A percentile compares a stretch with the other conserved stretches of the same genome.
Evolutionary conservation across 768 basidiomycete genomes (phyloP).

Genomic region (Mycena floridula): DNA sequence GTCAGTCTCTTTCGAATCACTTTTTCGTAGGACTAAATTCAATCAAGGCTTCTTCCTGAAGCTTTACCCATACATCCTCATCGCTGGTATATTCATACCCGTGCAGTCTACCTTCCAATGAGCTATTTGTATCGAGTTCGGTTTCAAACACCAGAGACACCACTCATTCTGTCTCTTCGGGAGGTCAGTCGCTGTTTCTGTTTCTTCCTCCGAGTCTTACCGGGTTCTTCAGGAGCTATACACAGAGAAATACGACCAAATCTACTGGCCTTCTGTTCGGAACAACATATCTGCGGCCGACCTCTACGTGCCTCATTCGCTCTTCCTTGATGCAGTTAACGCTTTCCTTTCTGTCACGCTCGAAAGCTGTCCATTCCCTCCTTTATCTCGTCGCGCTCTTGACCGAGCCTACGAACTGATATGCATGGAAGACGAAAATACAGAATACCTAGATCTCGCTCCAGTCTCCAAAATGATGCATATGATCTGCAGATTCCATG

Average conservation of each 20-base stretch:
- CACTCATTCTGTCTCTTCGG: constrained; percentile 70
- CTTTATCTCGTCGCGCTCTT: constrained; percentile 58
- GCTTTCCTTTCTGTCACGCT: constrained; percentile 57
- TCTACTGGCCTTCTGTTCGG: constrained; percentile 87
- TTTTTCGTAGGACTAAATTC: too few species aligned
- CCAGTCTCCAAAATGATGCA: constrained; percentile 98
- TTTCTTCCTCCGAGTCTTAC: too few species aligned
- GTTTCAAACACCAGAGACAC: constrained; percentile 64
- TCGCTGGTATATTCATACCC: constrained; percentile 91
- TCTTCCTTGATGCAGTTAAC: constrained; percentile 64
- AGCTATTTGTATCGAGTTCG: constrained; percentile 72
- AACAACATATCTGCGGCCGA: constrained; percentile 78
- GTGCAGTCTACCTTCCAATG: constrained; percentile 90
- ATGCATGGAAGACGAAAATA: constrained; percentile 90
- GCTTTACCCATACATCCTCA: constrained; percentile 91
- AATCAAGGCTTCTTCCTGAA: constrained; percentile 83
- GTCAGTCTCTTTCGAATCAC: too few species aligned
- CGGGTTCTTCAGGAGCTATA: constrained; percentile 77
- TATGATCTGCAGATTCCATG: constrained; percentile 67
- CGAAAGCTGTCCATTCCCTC: constrained; percentile 67
- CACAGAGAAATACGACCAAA: constrained; percentile 68
- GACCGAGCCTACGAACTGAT: constrained; percentile 71
- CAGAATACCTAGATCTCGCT: constrained; percentile 80
- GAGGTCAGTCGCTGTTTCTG: too few species aligned
- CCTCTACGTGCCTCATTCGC: constrained; percentile 78